Evolutionary conservation across 345 rosid genomes (phyloP), one percentile per base, ranked within the genome.

Genomic region (Lagerstroemia speciosa): DNA sequence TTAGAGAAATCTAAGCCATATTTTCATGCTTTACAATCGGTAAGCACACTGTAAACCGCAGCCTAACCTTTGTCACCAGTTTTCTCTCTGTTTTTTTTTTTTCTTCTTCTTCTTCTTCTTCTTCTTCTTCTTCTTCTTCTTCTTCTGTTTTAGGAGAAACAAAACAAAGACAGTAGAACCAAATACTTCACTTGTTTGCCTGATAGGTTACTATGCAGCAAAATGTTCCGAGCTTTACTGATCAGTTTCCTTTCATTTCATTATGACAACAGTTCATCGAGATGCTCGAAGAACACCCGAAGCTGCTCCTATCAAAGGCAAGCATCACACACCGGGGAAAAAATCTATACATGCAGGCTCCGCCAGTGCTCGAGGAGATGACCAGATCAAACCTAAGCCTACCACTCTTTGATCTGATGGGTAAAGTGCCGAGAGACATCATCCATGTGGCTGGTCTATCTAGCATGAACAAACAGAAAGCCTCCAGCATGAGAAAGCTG

Each of bases 341-440:
- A 75, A 91, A 82, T 78, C 83, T 91, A 36, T 89, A 94, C 87
- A 89, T 91, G 99, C 96, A 89, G 78, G 94, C 95, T 17, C 99
- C 96, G 62, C 95, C 88, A 5, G 95, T 94, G 74, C 82, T 94
- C 74, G 97, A 91, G 77, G 95, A 91, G 80, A 81, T 89, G 91
- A 82, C 88, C 61, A 76, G 97, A 65, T 83, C 89, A 58, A 94
- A 94, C 81, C 77, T 94, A 43, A 76, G 73, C 64, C 72, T 65
- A 24, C 79, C 78, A 5, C 87, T 94, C 6, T 91, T 80, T 73
- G 93, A 91, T 40, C 88, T 94, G 27, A 85, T 88, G 90, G 93
- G 87, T 68, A 85, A 86, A 77, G 82, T 78, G 14, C 52, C 77
- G 3, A 85, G 78, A 65, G 95, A 86, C 62, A 69, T 77, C 37